Conservation (phyloP, 306 rosid species). For the Arachis hypogaea region DNA sequence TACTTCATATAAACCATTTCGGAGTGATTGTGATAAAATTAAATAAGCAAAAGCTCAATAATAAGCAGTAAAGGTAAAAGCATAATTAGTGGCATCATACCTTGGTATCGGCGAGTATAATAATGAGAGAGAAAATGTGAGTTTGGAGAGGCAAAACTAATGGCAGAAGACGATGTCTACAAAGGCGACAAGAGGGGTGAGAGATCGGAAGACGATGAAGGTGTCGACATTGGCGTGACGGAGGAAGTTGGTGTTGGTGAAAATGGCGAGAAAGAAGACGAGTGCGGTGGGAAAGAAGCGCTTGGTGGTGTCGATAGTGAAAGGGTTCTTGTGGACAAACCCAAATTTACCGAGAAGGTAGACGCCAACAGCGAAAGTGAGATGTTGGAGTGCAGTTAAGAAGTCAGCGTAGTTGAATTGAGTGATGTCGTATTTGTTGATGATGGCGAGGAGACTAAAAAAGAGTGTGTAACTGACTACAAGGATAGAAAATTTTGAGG, state of each 20-base stretch:
- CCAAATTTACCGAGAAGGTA: conserved; percentile 78
- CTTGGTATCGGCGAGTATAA: conserved; percentile 86
- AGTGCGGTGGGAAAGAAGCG: no score
- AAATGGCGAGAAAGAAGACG: no score
- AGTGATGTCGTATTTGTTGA: conserved; percentile 91
- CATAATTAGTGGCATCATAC: conserved; percentile 90
- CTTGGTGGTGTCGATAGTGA: conserved; percentile 42
- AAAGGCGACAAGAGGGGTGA: conserved; percentile 78
- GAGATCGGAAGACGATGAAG: no score
- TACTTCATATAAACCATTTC: conserved; percentile 98
- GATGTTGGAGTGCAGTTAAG: conserved; percentile 82
- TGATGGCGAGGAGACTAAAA: conserved; percentile 89
- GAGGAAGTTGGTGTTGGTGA: no score
- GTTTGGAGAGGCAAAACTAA: conserved; percentile 78
- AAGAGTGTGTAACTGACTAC: conserved; percentile 86
- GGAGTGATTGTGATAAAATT: conserved; percentile 71
- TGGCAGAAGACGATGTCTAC: conserved; percentile 78
- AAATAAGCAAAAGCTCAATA: conserved; percentile 89
- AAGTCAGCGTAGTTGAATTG: conserved; percentile 91
- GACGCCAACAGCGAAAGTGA: conserved; percentile 79
- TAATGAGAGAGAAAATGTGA: conserved; percentile 68
- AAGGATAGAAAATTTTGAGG: conserved; percentile 37
- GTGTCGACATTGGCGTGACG: no score
- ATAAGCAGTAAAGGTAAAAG: conserved; percentile 78
- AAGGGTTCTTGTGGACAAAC: conserved; percentile 77